Conservation (phyloP, 805 yeast species). For the Myxozyma sirexii region DNA sequence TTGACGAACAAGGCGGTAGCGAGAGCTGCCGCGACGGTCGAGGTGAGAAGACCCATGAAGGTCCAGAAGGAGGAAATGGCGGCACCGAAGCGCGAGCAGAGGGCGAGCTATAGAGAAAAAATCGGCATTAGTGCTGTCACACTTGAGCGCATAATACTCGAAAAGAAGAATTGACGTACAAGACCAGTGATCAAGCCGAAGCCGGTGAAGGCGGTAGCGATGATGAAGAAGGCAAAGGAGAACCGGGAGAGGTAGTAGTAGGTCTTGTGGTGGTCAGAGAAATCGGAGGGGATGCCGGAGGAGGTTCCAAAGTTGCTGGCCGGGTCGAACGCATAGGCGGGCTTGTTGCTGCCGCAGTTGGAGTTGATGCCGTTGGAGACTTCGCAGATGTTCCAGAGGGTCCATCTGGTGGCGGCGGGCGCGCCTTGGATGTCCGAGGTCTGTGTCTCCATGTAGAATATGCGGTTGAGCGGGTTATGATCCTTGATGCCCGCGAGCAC, state of each 20-base stretch:
- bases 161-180: slow-evolving; percentile 5
- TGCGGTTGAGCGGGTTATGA: slow-evolving; percentile 57
- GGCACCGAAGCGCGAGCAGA: slow-evolving; percentile 26
- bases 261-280: slow-evolving; percentile 52
- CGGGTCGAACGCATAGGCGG: slow-evolving; percentile 90
- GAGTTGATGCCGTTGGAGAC: slow-evolving; percentile 50
- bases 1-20: slow-evolving; percentile 78
- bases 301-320: slow-evolving; percentile 65
- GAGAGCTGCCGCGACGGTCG: slow-evolving; percentile 43
- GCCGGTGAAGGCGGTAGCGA: slow-evolving; percentile 59
- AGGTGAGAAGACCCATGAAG: slow-evolving; percentile 36
- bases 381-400: slow-evolving; percentile 69
- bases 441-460: slow-evolving; percentile 81
- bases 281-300: slow-evolving; percentile 56
- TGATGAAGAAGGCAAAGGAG: slow-evolving; percentile 63
- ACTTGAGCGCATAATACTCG: not conserved
- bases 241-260: slow-evolving; percentile 70
- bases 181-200: slow-evolving; percentile 47
- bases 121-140: not conserved
- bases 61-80: slow-evolving; percentile 34
- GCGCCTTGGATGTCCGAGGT: slow-evolving; percentile 56
- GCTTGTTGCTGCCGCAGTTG: slow-evolving; percentile 56
- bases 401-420: slow-evolving; percentile 67
- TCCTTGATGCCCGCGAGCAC: slow-evolving; percentile 66
- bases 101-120: slow-evolving; percentile 12